phyloP scores from a whole-genome alignment of 83 land plant species.

The Larix sibirica region DNA sequence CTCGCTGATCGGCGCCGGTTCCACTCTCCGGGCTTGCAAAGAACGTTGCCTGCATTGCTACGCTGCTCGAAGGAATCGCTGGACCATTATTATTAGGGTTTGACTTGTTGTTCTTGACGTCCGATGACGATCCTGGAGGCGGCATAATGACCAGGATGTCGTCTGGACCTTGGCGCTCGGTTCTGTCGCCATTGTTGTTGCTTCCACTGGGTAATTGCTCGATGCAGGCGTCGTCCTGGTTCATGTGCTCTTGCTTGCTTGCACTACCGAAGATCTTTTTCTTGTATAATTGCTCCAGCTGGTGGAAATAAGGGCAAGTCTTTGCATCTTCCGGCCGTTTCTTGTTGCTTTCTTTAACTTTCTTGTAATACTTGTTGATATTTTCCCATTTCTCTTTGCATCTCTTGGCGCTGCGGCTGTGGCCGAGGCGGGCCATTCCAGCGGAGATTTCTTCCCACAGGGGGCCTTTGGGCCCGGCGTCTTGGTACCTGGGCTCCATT shows the following conservation, averaged over 20 bases:
- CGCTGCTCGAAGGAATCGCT: conserved; percentile 3
- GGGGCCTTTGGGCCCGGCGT: conserved; percentile 83
- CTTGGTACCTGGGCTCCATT: conserved; percentile 69
- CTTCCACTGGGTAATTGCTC: conserved; percentile 5
- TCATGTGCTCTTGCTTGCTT: conserved; percentile 6
- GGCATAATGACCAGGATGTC: conserved; percentile 19
- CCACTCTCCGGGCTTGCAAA: conserved; percentile 33
- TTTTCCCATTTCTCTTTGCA: conserved; percentile 97
- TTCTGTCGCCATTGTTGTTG: conserved; percentile 7
- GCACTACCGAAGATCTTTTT: conserved; percentile 30
- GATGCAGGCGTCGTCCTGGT: conserved; percentile 32
- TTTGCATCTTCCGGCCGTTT: conserved; percentile 88
- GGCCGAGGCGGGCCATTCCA: conserved; percentile 69
- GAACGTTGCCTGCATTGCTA: conserved; percentile 7
- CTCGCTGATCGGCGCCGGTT: conserved; percentile 22
- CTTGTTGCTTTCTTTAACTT: conserved; percentile 45
- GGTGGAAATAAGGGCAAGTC: conserved; percentile 94
- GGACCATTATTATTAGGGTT: background rate
- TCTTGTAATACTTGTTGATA: conserved; percentile 25
- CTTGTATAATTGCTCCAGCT: conserved; percentile 69
- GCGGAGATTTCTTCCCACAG: conserved; percentile 91
- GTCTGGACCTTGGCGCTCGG: background rate
- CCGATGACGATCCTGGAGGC: conserved; percentile 5
- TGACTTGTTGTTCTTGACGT: background rate
- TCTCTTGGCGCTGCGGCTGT: conserved; percentile 71